Evolutionary conservation across 306 rosid species (phyloP), one percentile per base, ranked within the genome.

Genomic region (Acmispon strigosus): DNA sequence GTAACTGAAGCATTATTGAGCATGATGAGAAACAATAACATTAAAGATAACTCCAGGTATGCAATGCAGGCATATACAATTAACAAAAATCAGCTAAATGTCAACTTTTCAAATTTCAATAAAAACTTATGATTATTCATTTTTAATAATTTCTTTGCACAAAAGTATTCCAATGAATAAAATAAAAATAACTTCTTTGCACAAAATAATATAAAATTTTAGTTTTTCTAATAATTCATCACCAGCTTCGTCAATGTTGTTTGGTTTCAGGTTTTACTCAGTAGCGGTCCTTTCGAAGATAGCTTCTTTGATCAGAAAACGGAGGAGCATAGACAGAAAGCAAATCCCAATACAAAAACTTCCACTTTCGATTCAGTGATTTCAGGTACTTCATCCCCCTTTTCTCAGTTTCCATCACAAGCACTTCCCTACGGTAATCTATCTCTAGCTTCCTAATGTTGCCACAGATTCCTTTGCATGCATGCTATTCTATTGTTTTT

Each of bases 221-320:
- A 32, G 37, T 32, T 32, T 32, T 32, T 32, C n/a, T n/a, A n/a
- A 0, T 32, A 32, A 32, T 32, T 32, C 8, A 15, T 7, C 72
- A 27, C 45, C 62, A 51, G 13, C 56, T 60, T 77, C 72, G 62
- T 68, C 50, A 5, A 45, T 73, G 24, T 54, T 9, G 77, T 32
- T 45, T 37, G 32, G 56, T 64, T 75, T 52, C 75, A 24, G 32
- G 56, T 64, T 75, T 52, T 72, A 24, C 42, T 22, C 16, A 7
- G 29, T 42, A n/a, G 79, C 86, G 88, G 80, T 79, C 43, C 59
- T 68, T 69, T 52, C 84, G 76, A 75, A 68, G 63, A 42, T 32
- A 11, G 12, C 34, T 24, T 48, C 58, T 39, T 64, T 58, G 72
- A 36, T 77, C 27, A 8, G 39, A 11, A 60, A 50, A 7, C 37